Evolutionary conservation across 495 filamentous ascomycete genomes (phyloP).

Genomic region (Xylaria nigripes): DNA sequence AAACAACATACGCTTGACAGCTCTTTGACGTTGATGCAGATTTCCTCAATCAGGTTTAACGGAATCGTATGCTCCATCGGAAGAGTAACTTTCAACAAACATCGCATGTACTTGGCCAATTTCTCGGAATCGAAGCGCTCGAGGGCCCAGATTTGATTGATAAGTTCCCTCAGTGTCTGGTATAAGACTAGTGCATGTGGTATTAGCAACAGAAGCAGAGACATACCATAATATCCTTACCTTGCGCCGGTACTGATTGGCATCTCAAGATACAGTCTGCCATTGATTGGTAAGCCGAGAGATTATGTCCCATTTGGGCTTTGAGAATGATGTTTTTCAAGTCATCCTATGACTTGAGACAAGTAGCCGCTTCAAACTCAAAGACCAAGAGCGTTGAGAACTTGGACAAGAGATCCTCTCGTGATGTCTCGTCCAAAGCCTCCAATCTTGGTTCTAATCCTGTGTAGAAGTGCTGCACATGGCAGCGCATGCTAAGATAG

Average conservation of each 20-base stretch:
- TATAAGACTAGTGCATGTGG: conserved; percentile 33
- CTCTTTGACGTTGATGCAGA: conserved; percentile 40
- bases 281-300: conserved; percentile 41
- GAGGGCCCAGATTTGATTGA: conserved; percentile 53
- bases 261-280: conserved; percentile 54
- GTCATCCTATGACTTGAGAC: conserved; percentile 58
- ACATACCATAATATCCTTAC: conserved; percentile 19
- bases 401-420: conserved; percentile 50
- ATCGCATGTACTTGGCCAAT: conserved; percentile 64
- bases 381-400: conserved; percentile 57
- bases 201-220: not conserved
- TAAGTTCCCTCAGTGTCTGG: conserved; percentile 48
- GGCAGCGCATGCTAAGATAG: conserved; percentile 50
- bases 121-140: conserved; percentile 43
- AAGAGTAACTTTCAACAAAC: conserved; percentile 59
- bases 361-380: conserved; percentile 66
- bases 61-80: conserved; percentile 35
- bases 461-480: conserved; percentile 48
- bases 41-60: conserved; percentile 51
- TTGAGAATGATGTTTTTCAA: conserved; percentile 54
- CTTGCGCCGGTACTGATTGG: conserved; percentile 40
- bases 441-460: conserved; percentile 29
- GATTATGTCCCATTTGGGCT: conserved; percentile 30
- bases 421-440: conserved; percentile 34
- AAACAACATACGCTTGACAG: conserved; percentile 29